Conservation (phyloP, 495 filamentous ascomycete species). For the Talaromyces thailandensis region DNA sequence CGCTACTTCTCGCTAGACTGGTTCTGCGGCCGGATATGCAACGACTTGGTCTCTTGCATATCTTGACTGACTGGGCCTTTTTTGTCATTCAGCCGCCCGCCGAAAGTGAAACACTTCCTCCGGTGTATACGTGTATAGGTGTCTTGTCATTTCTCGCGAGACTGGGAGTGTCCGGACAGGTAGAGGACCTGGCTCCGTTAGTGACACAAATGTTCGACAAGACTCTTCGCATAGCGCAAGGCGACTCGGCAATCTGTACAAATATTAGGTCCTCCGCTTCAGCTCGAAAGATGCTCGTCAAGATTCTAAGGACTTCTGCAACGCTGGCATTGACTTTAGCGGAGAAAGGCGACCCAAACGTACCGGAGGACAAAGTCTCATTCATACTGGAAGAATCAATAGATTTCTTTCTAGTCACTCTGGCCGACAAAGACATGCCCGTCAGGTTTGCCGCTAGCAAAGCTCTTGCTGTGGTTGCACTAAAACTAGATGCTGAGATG, state of each 20-base stretch:
- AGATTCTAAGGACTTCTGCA: conserved; percentile 65
- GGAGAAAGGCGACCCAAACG: conserved; percentile 24
- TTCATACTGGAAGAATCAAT: conserved; percentile 44
- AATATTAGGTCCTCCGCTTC: conserved; percentile 58
- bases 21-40: conserved; percentile 85
- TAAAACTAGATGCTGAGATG: conserved; percentile 70
- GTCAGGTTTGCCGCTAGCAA: conserved; percentile 89
- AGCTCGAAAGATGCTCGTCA: conserved; percentile 72
- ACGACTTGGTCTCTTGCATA: conserved; percentile 55
- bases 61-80: conserved; percentile 61
- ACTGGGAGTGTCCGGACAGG: conserved; percentile 49
- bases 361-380: conserved; percentile 34
- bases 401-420: conserved; percentile 60
- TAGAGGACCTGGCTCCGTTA: conserved; percentile 41
- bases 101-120: conserved; percentile 18
- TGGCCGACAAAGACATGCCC: conserved; percentile 81
- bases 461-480: conserved; percentile 74
- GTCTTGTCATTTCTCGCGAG: conserved; percentile 70
- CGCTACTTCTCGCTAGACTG: conserved; percentile 68
- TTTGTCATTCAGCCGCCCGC: conserved; percentile 34
- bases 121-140: conserved; percentile 58
- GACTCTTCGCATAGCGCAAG: conserved; percentile 31
- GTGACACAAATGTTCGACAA: conserved; percentile 40
- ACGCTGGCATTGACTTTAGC: conserved; percentile 47
- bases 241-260: conserved; percentile 29